Percentiles rank a stretch among this genome's conserved stretches.
Conservation (phyloP, 2,329 filamentous ascomycete genomes). For the Grosmannia clavigera region DNA sequence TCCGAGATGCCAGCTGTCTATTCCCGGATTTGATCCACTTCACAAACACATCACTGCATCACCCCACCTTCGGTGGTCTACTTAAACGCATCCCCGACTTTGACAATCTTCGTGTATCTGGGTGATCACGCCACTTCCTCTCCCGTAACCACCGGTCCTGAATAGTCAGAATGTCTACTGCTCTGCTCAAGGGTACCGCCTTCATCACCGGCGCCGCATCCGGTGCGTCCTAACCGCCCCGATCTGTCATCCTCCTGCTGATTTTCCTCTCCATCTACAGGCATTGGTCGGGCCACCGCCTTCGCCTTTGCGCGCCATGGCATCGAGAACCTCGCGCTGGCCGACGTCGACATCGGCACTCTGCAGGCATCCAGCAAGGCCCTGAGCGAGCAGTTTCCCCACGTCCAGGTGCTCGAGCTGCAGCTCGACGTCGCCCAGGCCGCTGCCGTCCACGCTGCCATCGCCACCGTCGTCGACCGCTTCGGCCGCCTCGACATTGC, state of each 20-base stretch:
- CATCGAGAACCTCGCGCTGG: slow-evolving; percentile 31
- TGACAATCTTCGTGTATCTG: too few relatives aligned
- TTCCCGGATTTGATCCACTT: background rate
- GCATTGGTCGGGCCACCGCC: slow-evolving; percentile 35
- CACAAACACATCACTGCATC: background rate
- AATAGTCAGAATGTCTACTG: background rate
- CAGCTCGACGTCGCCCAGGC: slow-evolving; percentile 33
- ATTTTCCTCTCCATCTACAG: slow-evolving; percentile 16
- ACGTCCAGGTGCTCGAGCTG: slow-evolving; percentile 21
- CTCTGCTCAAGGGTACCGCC: slow-evolving; percentile 9
- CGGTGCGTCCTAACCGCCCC: background rate
- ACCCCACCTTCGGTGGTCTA: too few relatives aligned
- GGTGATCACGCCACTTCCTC: background rate
- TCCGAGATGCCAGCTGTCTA: background rate
- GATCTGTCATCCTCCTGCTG: background rate
- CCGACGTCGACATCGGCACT: slow-evolving; percentile 27
- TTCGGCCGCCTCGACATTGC: slow-evolving; percentile 44
- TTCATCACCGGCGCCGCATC: slow-evolving; percentile 12
- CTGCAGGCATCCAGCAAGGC: slow-evolving; percentile 20
- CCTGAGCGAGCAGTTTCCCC: slow-evolving; percentile 25
- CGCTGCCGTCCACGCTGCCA: slow-evolving; percentile 27
- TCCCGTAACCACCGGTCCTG: background rate
- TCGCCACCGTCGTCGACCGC: slow-evolving; percentile 26
- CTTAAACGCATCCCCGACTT: too few relatives aligned
- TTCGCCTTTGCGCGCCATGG: slow-evolving; percentile 35